Evolutionary conservation across 148 eudicot species (phyloP), one percentile per base, ranked within the genome.

Genomic region (Rhododendron ferrugineum): DNA sequence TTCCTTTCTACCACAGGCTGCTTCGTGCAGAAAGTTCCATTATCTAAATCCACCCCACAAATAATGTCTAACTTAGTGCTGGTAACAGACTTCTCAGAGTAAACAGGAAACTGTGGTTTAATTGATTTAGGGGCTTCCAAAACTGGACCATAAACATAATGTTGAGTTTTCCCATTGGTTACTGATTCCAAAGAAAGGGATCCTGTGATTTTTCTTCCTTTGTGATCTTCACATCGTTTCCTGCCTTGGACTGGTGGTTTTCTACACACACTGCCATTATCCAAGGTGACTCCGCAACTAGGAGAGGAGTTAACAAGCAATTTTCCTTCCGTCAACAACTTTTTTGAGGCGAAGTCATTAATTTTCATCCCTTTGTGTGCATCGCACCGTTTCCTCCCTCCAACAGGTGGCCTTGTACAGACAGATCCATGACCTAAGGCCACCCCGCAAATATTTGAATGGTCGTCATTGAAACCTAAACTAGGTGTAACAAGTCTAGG

Each of bases 141-240:
- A 80, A 79, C 47, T 5, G 78, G 79, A 81, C 18, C 78, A 46
- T n/a, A 2, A 30, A 80, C 79, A 80, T 82, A n/a, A n/a, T 46
- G 84, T 56, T 16, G 60, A 44, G 5, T 30, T 28, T 78, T 80
- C 16, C 75, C 72, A 34, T 44, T 47, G 30, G 34, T 84, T 11
- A 70, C 40, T 74, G 44, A 83, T 81, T 82, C 60, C 6, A 73
- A 77, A 62, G 85, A 7, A 15, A 34, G 75, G 10, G 52, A 34
- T 74, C 64, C 64, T 26, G 78, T 82, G 11, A 89, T 83, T 83
- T 90, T 90, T 90, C 84, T 89, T 49, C 98, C 95, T 90, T 92
- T 93, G 50, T 95, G 98, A 84, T 90, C 94, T 82, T 88, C 88
- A 62, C 98, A 94, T 84, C 94, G 88, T 90, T 90, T 91, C 73